Evolutionary conservation across 176 grass and related monocot species (phyloP).

Genomic region (Alloteropsis semialata): DNA sequence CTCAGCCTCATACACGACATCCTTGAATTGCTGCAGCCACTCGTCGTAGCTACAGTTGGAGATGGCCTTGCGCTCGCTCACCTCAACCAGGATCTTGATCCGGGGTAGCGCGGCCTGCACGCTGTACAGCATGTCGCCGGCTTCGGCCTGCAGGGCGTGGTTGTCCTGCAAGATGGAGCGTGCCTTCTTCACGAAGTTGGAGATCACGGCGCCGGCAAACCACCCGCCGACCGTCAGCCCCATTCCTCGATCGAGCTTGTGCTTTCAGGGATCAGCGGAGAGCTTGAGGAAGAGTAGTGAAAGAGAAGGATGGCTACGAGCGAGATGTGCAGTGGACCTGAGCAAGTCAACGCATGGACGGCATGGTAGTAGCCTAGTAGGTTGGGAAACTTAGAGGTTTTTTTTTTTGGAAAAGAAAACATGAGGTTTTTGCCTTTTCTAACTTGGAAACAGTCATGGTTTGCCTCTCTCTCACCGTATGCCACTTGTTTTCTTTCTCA

Average conservation of each 20-base stretch:
- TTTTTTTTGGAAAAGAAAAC: too few species aligned
- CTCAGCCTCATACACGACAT: background rate
- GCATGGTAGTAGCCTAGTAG: background rate
- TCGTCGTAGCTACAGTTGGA: background rate
- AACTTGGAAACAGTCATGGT: background rate
- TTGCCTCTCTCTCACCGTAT: background rate
- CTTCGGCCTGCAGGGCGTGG: background rate
- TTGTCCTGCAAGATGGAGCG: conserved; percentile 4
- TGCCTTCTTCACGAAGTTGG: conserved; percentile 15
- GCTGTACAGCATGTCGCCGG: background rate
- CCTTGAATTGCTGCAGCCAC: conserved; percentile 29
- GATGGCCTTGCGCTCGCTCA: conserved; percentile 9
- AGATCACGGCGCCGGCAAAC: conserved; percentile 16
- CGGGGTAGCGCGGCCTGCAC: conserved; percentile 4
- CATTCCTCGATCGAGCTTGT: background rate
- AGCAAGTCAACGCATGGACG: background rate
- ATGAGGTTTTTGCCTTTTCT: background rate
- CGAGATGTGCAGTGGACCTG: background rate
- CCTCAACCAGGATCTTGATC: conserved; percentile 15
- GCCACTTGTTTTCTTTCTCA: background rate
- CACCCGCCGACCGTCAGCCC: conserved; percentile 7
- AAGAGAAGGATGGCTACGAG: background rate
- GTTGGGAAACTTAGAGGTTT: background rate
- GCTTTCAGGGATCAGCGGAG: background rate
- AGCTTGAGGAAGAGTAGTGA: background rate